Evolutionary conservation across 805 yeast species (phyloP), one percentile per base, ranked within the genome.

Genomic region (Barnettozyma populi): DNA sequence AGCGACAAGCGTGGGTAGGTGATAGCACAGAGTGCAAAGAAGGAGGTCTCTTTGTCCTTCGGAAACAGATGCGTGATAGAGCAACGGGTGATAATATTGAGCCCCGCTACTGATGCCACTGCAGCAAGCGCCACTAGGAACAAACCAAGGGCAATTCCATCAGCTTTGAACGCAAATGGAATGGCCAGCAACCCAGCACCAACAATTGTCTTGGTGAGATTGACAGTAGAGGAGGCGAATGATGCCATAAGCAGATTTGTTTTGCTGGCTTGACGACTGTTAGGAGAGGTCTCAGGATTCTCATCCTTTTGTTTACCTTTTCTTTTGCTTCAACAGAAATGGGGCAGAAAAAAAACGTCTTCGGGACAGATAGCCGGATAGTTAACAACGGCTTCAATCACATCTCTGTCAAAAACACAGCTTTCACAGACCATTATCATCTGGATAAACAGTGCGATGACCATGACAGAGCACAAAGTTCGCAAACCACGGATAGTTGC

Each of bases 161-260:
- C 88, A 24, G 84, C 74, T 47, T 74, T 72, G 65, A 84, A 80
- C 1, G 89, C 86, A 51, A 72, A 80, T 0, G 94, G 90, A 68
- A 86, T 78, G 13, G 90, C 88, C 21, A 86, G 71, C 37, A 85
- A 70, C 1, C 95, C 95, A 0, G 94, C 89, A 7, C 95, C 95
- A 11, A 86, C 74, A 47, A 86, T 84, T 23, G 94, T 86, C 67
- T 86, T 86, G 46, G 83, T 75, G 35, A 87, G 70, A 64, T 82
- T 84, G 45, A 85, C 70, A 16, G 79, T 68, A 2, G 92, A 84
- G 1, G 90, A 83, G 1, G 49, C 29, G 13, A 54, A 48, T 5
- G 61, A 44, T 9, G 64, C 62, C 60, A 57, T 57, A 29, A 29
- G 32, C 32, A 13, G 16, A 29, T 29, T 8, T 5, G 16, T 8